A percentile compares a stretch with the other conserved stretches of the same genome.
These are phyloP conservation scores for Fusarium sp. DNA, from an alignment of 2,329 filamentous ascomycete species.

Conservation along the genomic window DNA sequence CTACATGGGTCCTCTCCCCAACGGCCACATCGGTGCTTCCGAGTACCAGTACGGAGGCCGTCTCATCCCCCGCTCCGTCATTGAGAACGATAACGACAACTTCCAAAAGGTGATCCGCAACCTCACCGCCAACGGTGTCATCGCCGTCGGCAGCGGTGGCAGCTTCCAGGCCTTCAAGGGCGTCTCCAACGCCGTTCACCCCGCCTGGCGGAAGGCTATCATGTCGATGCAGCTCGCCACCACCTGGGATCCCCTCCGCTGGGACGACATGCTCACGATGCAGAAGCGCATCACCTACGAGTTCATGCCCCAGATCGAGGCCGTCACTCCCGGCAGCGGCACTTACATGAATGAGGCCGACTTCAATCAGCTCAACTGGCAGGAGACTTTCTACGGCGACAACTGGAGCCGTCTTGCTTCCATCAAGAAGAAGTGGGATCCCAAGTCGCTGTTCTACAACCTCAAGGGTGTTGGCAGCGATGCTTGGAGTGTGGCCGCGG, in stretches of 20 bases:
- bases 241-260: conserved; percentile 44
- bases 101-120: conserved; percentile 47
- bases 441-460: conserved; percentile 59
- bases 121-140: conserved; percentile 35
- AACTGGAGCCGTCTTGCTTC: conserved; percentile 57
- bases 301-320: conserved; percentile 43
- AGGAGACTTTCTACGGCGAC: conserved; percentile 58
- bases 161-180: conserved; percentile 38
- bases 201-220: conserved; percentile 54
- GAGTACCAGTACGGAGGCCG: conserved; percentile 53
- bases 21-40: conserved; percentile 48
- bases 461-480: conserved; percentile 64
- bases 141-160: conserved; percentile 44
- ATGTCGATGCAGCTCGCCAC: conserved; percentile 46
- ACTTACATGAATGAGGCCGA: conserved; percentile 66
- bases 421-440: conserved; percentile 66
- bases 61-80: conserved; percentile 54
- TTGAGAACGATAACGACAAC: conserved; percentile 46
- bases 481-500: conserved; percentile 50
- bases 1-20: conserved; percentile 55
- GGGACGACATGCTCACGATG: conserved; percentile 46
- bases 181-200: conserved; percentile 53
- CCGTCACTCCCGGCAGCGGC: conserved; percentile 55
- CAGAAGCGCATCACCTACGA: conserved; percentile 49
- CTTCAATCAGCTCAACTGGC: conserved; percentile 57